phyloP scores from a whole-genome alignment of 1,284 basidiomycete genomes.

The Schizopora paradoxa region DNA sequence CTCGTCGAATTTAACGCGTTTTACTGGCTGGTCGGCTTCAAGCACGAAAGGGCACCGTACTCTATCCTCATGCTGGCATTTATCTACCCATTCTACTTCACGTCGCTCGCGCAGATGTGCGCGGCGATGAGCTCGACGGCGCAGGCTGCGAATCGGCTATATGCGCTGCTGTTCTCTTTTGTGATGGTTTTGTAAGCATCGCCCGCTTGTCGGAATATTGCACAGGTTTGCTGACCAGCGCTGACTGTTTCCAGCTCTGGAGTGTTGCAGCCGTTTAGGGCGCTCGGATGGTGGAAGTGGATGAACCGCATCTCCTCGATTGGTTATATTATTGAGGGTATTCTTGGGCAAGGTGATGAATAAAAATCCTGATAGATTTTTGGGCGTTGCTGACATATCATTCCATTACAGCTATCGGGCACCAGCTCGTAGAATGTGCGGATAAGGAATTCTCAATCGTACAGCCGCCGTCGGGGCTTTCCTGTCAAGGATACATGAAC shows the following conservation, averaged over 20 bases:
- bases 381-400: neutral
- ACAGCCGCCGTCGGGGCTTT: constrained; percentile 55
- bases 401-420: constrained; percentile 28
- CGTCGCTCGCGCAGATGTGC: constrained; percentile 55
- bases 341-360: constrained; percentile 43
- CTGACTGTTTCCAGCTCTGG: constrained; percentile 41
- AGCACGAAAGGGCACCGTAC: constrained; percentile 49
- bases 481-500: constrained; percentile 56
- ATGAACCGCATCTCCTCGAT: constrained; percentile 78
- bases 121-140: constrained; percentile 63
- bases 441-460: constrained; percentile 41
- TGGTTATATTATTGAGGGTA: constrained; percentile 61
- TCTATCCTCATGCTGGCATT: constrained; percentile 50
- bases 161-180: constrained; percentile 58
- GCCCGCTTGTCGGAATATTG: neutral
- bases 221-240: constrained; percentile 5
- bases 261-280: constrained; percentile 56
- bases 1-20: constrained; percentile 59
- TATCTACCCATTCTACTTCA: constrained; percentile 53
- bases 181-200: constrained; percentile 56
- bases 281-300: constrained; percentile 79
- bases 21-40: constrained; percentile 67
- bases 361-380: neutral
- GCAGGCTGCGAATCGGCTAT: constrained; percentile 61
- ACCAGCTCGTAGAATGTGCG: constrained; percentile 42